These are phyloP conservation scores for Penicillium vulpinum DNA, from an alignment of 2,329 filamentous ascomycete species.

Conservation along the genomic window DNA sequence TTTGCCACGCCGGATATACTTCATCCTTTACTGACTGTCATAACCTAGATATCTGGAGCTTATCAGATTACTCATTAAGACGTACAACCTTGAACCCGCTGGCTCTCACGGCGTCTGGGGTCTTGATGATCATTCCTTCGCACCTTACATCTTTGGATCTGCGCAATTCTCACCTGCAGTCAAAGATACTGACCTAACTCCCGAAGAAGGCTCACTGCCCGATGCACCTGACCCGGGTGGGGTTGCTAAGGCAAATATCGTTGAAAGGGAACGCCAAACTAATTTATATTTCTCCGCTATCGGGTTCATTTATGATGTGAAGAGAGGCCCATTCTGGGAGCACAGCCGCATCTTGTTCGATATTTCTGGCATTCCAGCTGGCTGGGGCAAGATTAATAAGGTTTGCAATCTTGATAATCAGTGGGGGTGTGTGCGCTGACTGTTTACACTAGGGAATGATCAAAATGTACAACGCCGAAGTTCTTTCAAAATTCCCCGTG, in stretches of 20 bases:
- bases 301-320: conserved; percentile 96
- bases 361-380: conserved; percentile 82
- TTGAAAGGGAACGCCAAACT: conserved; percentile 63
- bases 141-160: conserved; percentile 92
- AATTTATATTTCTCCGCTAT: conserved; percentile 96
- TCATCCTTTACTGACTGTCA: conserved; percentile 7
- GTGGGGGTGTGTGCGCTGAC: conserved; percentile 1
- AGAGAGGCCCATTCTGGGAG: conserved; percentile 94
- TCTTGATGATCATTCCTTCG: conserved; percentile 93
- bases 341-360: conserved; percentile 94
- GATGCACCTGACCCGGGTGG: conserved; percentile 70
- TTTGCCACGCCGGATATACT: background rate
- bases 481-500: conserved; percentile 93
- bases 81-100: conserved; percentile 90
- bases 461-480: conserved; percentile 98
- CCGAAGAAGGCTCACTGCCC: conserved; percentile 73
- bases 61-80: conserved; percentile 78
- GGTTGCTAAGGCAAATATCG: conserved; percentile 64
- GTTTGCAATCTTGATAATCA: conserved; percentile 34
- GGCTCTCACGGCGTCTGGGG: conserved; percentile 98
- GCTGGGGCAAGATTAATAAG: conserved; percentile 99
- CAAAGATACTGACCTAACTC: conserved; percentile 61
- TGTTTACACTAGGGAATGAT: conserved; percentile 72
- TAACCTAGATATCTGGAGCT: conserved; percentile 70
- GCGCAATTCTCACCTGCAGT: conserved; percentile 84